Evolutionary conservation across 2,329 filamentous ascomycete species (phyloP), one percentile per base, ranked within the genome.

Genomic region (Remersonia thermophila): DNA sequence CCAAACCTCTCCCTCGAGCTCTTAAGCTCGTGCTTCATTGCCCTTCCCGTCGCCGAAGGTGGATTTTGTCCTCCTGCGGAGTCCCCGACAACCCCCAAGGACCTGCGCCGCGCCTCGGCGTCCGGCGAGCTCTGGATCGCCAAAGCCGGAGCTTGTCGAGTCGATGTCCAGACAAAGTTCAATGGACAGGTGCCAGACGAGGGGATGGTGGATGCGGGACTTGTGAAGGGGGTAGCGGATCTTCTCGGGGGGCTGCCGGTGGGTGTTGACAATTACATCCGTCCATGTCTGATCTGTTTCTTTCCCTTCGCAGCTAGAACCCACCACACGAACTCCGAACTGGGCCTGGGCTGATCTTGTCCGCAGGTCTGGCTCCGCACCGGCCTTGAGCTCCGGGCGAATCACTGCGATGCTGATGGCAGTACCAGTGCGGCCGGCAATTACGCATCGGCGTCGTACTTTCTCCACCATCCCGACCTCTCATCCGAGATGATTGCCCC

Each of bases 381-480:
- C 6, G 47, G 48, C 10, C 40, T 51, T 12, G 34, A 44, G n/a
- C 36, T 51, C 7, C 43, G 40, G 23, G 20, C 35, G 8, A 44
- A 46, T 16, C 39, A 49, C 28, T 18, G 26, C 3, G 14, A 15
- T 11, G 26, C n/a, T n/a, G n/a, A n/a, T n/a, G n/a, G n/a, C n/a
- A 23, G 20, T 5, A 23, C 20, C 20, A 5, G 5, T 9, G 9
- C 20, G 20, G 9, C 5, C 5, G 20, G 20, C 20, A n/a, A n/a
- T n/a, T n/a, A 30, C 27, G 10, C 33, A 1, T 14, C 38, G 10
- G 30, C 39, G 23, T 39, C 44, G 3, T 49, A 41, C 23, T 49
- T 51, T 18, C 37, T 51, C 4, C 40, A 40, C 13, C 48, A 51
- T 14, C 46, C 43, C 6, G 46, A 49, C 27, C 42, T 49, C 10